These are phyloP conservation scores for Pseudocercospora musae DNA, from an alignment of 2,329 filamentous ascomycete species.

Conservation along the genomic window DNA sequence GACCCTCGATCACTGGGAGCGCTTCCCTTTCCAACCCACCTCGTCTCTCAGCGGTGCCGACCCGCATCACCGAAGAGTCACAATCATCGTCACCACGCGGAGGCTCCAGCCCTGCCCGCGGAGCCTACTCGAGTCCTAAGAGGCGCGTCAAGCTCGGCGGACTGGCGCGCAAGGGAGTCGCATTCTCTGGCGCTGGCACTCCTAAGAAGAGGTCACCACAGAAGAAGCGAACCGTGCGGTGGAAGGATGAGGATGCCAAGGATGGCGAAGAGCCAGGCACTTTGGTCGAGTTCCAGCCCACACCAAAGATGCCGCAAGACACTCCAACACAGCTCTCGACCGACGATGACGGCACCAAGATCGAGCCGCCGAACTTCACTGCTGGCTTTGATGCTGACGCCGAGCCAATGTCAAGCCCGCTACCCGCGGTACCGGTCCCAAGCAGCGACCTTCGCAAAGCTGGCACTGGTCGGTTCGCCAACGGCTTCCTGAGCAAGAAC, in stretches of 20 bases:
- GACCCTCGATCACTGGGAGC: slow-evolving; percentile 2
- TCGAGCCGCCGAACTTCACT: slow-evolving; percentile 34
- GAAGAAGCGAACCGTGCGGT: slow-evolving; percentile 76
- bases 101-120: slow-evolving; percentile 26
- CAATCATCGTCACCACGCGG: slow-evolving; percentile 14
- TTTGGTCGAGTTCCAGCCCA: slow-evolving; percentile 87
- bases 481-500: slow-evolving; percentile 69
- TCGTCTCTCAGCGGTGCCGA: slow-evolving; percentile 23
- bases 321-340: slow-evolving; percentile 35
- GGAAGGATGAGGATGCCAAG: slow-evolving; percentile 87
- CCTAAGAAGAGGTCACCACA: slow-evolving; percentile 69
- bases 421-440: slow-evolving; percentile 55
- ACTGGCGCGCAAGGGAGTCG: slow-evolving; percentile 65
- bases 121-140: slow-evolving; percentile 71
- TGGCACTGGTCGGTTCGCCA: slow-evolving; percentile 67
- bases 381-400: slow-evolving; percentile 49
- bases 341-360: slow-evolving; percentile 9
- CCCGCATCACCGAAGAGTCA: slow-evolving; percentile 26
- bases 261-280: slow-evolving; percentile 71
- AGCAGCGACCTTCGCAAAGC: slow-evolving; percentile 57
- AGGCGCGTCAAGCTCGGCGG: slow-evolving; percentile 61
- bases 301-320: slow-evolving; percentile 68
- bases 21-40: slow-evolving; percentile 2
- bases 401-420: slow-evolving; percentile 52
- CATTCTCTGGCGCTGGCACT: slow-evolving; percentile 58